Conservation (phyloP, 352 stramenopile species). For the Phytophthora macrochlamydospora region DNA sequence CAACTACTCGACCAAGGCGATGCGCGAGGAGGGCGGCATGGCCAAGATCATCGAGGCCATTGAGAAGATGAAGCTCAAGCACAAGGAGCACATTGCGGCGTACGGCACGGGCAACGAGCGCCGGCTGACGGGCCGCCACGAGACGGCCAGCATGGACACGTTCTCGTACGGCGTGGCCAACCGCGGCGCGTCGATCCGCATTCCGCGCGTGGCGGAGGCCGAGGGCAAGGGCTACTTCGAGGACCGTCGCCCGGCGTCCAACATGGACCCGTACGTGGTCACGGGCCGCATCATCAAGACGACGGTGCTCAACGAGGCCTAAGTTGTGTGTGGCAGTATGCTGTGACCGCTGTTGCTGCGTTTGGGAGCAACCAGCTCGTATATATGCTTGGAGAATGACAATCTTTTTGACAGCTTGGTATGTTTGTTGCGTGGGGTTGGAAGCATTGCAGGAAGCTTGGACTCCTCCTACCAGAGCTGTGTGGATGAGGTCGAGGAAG, state of each 20-base stretch:
- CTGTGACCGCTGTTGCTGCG: neutral
- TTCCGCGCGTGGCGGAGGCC: slow-evolving; percentile 90
- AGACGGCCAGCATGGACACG: slow-evolving; percentile 95
- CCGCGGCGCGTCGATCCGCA: slow-evolving; percentile 94
- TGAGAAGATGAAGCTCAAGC: slow-evolving; percentile 97
- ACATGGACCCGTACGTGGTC: slow-evolving; percentile 99
- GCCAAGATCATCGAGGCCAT: slow-evolving; percentile 96
- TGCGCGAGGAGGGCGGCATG: slow-evolving; percentile 95
- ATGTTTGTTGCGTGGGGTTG: no score
- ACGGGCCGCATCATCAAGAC: slow-evolving; percentile 97
- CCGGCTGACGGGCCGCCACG: slow-evolving; percentile 95
- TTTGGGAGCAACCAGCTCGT: slow-evolving; percentile 7
- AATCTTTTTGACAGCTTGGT: slow-evolving; percentile 18
- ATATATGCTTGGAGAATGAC: slow-evolving; percentile 36
- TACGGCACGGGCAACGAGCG: slow-evolving; percentile 98
- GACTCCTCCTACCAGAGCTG: no score
- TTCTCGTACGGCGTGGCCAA: slow-evolving; percentile 98
- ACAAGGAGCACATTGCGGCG: slow-evolving; percentile 96
- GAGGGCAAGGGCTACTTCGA: slow-evolving; percentile 95
- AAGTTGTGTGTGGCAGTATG: slow-evolving; percentile 18
- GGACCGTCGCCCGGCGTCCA: slow-evolving; percentile 96
- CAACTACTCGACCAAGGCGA: slow-evolving; percentile 97
- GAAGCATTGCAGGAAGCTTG: no score
- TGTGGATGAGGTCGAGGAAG: no score
- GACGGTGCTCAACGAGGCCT: slow-evolving; percentile 87